A percentile compares a stretch with the other conserved stretches of the same genome.
Evolutionary conservation across 257 asterid genomes (phyloP).

Genomic region (Solanum dulcamara): DNA sequence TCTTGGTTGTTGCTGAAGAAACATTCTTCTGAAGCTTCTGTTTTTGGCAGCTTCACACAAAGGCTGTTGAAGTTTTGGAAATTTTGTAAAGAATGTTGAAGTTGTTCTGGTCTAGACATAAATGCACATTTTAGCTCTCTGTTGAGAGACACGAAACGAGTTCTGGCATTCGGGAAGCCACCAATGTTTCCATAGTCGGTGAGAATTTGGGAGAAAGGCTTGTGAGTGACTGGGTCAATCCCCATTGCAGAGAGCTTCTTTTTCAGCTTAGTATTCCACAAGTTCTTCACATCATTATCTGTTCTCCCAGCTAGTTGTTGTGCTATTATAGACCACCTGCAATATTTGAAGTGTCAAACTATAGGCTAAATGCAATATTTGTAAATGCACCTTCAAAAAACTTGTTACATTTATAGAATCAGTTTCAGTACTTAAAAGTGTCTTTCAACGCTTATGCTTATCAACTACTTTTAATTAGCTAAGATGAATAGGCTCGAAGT

Average conservation of each 20-base stretch:
- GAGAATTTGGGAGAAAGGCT: constrained; percentile 83
- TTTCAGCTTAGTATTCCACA: constrained; percentile 74
- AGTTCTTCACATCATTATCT: constrained; percentile 55
- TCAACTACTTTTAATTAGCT: background rate
- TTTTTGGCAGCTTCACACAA: background rate
- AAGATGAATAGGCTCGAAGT: background rate
- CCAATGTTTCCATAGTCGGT: constrained; percentile 82
- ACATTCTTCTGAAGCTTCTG: constrained; percentile 5
- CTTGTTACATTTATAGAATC: background rate
- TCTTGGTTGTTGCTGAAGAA: background rate
- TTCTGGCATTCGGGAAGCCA: constrained; percentile 42
- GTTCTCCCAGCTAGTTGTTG: constrained; percentile 73
- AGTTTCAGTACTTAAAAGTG: background rate
- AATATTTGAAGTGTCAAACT: background rate
- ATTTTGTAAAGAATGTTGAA: background rate
- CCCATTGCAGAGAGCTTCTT: constrained; percentile 89
- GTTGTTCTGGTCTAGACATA: constrained; percentile 15
- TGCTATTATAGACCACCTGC: constrained; percentile 84
- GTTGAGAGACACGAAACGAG: constrained; percentile 30
- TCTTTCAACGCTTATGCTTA: background rate
- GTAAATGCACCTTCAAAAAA: background rate
- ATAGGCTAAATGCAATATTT: background rate
- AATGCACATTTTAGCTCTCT: constrained; percentile 31
- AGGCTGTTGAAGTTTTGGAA: constrained; percentile 4
- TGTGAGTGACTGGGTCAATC: constrained; percentile 86